Evolutionary conservation across 2,329 filamentous ascomycete species (phyloP).

Genomic region (Colletotrichum plurivorum): DNA sequence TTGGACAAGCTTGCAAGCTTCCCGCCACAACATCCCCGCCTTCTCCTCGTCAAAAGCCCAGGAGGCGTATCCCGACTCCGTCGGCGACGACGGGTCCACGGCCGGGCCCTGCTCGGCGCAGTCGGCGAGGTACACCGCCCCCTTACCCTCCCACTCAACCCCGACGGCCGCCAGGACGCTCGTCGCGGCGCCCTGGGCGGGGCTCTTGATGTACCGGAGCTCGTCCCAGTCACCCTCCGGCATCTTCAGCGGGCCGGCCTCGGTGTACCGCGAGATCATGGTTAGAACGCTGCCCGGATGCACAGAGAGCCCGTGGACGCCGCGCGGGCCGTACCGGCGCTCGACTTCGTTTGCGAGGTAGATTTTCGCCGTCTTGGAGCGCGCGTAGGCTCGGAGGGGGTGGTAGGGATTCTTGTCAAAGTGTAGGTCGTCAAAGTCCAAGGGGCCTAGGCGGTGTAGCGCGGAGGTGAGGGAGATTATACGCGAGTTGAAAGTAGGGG

Average conservation of each 20-base stretch:
- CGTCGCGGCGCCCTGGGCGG: slow-evolving; percentile 63
- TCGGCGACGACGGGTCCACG: slow-evolving; percentile 16
- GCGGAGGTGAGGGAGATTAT: slow-evolving; percentile 61
- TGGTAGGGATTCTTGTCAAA: slow-evolving; percentile 48
- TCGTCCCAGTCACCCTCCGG: not conserved
- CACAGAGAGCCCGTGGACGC: slow-evolving; percentile 59
- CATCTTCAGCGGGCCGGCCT: not conserved
- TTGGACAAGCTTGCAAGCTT: slow-evolving; percentile 44
- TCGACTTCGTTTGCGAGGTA: slow-evolving; percentile 66
- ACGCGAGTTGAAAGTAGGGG: slow-evolving; percentile 57
- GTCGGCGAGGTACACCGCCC: slow-evolving; percentile 60
- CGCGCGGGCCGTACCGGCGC: slow-evolving; percentile 57
- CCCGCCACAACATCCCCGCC: slow-evolving; percentile 14
- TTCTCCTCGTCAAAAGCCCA: slow-evolving; percentile 39
- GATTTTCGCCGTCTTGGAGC: slow-evolving; percentile 65
- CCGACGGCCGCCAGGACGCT: slow-evolving; percentile 58
- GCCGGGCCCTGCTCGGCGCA: slow-evolving; percentile 45
- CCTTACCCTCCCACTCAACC: slow-evolving; percentile 58
- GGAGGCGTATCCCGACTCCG: slow-evolving; percentile 39
- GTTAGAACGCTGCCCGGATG: slow-evolving; percentile 57
- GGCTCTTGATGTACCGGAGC: not conserved
- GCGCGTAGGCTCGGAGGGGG: slow-evolving; percentile 57
- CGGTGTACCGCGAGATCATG: not conserved
- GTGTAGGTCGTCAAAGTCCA: slow-evolving; percentile 52
- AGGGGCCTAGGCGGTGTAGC: slow-evolving; percentile 53